phyloP scores from a whole-genome alignment of 495 filamentous ascomycete genomes.

The Penicillium salamii region DNA sequence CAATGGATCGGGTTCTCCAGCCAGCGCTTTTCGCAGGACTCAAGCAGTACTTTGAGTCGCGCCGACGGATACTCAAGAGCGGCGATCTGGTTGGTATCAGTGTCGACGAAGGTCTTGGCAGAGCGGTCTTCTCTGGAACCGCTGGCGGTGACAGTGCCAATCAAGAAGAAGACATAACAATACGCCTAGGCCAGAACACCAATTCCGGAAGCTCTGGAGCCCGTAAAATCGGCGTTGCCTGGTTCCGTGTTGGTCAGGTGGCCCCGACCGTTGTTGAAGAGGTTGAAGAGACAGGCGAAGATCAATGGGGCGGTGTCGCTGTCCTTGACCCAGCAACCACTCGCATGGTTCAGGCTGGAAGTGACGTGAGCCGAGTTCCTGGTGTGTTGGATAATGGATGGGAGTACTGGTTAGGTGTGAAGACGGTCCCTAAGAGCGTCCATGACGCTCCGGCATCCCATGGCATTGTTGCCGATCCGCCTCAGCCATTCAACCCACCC shows the following conservation, averaged over 20 bases:
- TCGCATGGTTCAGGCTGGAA: conserved; percentile 84
- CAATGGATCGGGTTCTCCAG: conserved; percentile 79
- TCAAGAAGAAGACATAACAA: conserved; percentile 62
- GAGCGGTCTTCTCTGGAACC: conserved; percentile 64
- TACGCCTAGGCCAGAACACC: conserved; percentile 41
- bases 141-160: conserved; percentile 51
- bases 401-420: conserved; percentile 81
- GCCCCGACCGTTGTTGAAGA: conserved; percentile 54
- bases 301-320: conserved; percentile 78
- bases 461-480: conserved; percentile 43
- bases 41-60: conserved; percentile 80
- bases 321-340: conserved; percentile 80
- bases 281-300: conserved; percentile 55
- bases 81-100: conserved; percentile 86
- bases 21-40: conserved; percentile 77
- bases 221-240: conserved; percentile 65
- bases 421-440: conserved; percentile 49
- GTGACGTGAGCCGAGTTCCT: conserved; percentile 72
- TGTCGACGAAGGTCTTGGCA: conserved; percentile 77
- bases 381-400: conserved; percentile 70
- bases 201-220: conserved; percentile 20
- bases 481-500: conserved; percentile 56
- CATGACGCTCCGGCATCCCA: conserved; percentile 36
- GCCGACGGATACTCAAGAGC: conserved; percentile 71
- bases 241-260: conserved; percentile 83